Evolutionary conservation across 176 grass and related monocot genomes (phyloP).

Genomic region (Oryza meridionalis): DNA sequence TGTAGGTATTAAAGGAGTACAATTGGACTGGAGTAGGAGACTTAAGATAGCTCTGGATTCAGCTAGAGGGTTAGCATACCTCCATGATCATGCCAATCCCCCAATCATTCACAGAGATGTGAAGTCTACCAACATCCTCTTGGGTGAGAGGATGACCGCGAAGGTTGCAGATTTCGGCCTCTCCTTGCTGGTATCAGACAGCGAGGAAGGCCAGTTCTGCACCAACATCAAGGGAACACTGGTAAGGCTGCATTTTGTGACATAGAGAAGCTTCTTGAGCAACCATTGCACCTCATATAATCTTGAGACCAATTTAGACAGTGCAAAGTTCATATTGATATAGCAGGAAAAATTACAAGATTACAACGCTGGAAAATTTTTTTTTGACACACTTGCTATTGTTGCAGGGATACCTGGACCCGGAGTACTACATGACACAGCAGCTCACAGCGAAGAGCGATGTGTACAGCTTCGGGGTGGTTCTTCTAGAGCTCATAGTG

Average conservation of each 20-base stretch:
- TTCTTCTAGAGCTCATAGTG: slow-evolving; percentile 74
- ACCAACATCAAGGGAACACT: slow-evolving; percentile 86
- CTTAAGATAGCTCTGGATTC: slow-evolving; percentile 77
- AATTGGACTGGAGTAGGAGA: slow-evolving; percentile 77
- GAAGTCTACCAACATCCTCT: slow-evolving; percentile 87
- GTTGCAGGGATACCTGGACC: slow-evolving; percentile 85
- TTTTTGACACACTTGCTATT: not conserved
- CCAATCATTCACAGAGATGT: slow-evolving; percentile 96
- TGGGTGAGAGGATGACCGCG: slow-evolving; percentile 70
- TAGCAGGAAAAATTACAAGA: too few species aligned
- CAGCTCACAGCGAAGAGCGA: slow-evolving; percentile 87
- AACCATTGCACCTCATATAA: slow-evolving; percentile 22
- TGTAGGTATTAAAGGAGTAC: slow-evolving; percentile 71
- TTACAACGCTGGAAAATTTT: too few species aligned
- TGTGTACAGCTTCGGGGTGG: slow-evolving; percentile 85
- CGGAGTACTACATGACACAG: slow-evolving; percentile 87
- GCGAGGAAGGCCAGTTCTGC: slow-evolving; percentile 55
- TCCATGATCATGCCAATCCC: slow-evolving; percentile 93
- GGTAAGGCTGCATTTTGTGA: slow-evolving; percentile 39
- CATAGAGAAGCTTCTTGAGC: not conserved
- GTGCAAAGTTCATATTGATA: too few species aligned
- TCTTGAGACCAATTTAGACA: not conserved
- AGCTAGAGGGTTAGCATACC: slow-evolving; percentile 85
- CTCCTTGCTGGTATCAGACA: slow-evolving; percentile 67
- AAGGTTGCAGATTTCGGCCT: slow-evolving; percentile 95